Evolutionary conservation across 768 basidiomycete species (phyloP), one percentile per base, ranked within the genome.

Genomic region (Boletus rufocinnamomeus): DNA sequence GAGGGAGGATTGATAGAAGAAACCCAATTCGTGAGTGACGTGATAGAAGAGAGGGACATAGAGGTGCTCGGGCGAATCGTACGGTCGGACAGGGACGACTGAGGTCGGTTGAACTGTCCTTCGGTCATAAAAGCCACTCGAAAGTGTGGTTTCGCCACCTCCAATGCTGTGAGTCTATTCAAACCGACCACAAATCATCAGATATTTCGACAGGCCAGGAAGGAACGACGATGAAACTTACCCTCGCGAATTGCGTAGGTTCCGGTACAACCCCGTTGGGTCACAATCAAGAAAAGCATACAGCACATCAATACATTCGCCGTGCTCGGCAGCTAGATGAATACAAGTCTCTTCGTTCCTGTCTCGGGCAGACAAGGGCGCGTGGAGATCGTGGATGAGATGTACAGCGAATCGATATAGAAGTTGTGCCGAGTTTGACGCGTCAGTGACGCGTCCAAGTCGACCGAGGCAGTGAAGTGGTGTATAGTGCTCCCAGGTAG

Each of bases 281-380:
- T 92, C 90, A 62, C 82, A 86, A 46, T 87, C 82, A 47, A 92
- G 77, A 57, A 92, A 76, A 43, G 86, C 80, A 53, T 78, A 76
- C 43, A 91, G 72, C 21, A 91, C 71, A 53, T 87, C 84, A 21
- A 85, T 73, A 71, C 81, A 88, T 54, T 80, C 75, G 47, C 89
- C 90, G 62, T 84, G 82, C 65, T 90, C 88, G 14, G 90, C 90
- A 48, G 89, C 89, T 59, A 90, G 76, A 75, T 92, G 90, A 50
- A 92, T 78, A 76, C 88, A 90, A 4, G 90, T 91, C 67, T 92
- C 89, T 62, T 84, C 83, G 53, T 86, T 72, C 61, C 75, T 81
- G 70, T 91, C 88, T 47, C 78, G 74, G 21, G 89, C 87, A 30
- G 82, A 78, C 43, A 92, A 69, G 0, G 90, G 89, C 7, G 87